Evolutionary conservation across 2,329 filamentous ascomycete genomes (phyloP), one percentile per base, ranked within the genome.

Genomic region (Alternaria consortialis): DNA sequence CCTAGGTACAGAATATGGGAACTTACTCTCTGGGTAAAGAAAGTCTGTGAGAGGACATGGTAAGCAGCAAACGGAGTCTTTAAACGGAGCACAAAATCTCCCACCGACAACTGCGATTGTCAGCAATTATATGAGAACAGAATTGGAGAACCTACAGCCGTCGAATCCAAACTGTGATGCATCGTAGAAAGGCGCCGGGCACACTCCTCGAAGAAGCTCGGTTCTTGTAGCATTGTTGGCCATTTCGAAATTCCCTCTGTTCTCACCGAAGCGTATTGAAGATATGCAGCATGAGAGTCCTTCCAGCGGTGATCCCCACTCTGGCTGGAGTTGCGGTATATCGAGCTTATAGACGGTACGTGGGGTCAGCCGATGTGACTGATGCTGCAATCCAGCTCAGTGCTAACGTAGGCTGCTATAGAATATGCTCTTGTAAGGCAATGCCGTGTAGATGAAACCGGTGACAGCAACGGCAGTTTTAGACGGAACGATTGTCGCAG

Each of bases 41-140:
- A 91, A 98, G 58, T 94, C 87, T 11, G 91, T 91, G 73, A 92
- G 84, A 32, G 95, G 95, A 78, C 95, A 99, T 63, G 95, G 95
- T 58, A 99, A 80, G 78, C 95, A 99, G 78, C 95, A 99, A 36
- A 83, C 83, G 5, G 88, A 69, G 86, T 67, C 5, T 71, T 57
- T 8, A 77, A 85, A 68, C 0, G 76, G 68, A 46, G 86, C 81
- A 77, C 85, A 92, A 66, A 89, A 84, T 60, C 90, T 85, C 58
- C 86, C 86, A 43, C 75, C 73, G 36, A 84, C 72, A 69, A 83
- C 86, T 88, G 61, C 32, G 31, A 20, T 60, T 36, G 67, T 83
- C 65, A 82, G 81, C 59, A 47, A 53, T 63, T 17, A 31, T 27
- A 31, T 51, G 37, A 51, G 52, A 48, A 23, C 39, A 6, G 23